Conservation (phyloP, 2,329 filamentous ascomycete genomes). For the Aplosporella prunicola region DNA sequence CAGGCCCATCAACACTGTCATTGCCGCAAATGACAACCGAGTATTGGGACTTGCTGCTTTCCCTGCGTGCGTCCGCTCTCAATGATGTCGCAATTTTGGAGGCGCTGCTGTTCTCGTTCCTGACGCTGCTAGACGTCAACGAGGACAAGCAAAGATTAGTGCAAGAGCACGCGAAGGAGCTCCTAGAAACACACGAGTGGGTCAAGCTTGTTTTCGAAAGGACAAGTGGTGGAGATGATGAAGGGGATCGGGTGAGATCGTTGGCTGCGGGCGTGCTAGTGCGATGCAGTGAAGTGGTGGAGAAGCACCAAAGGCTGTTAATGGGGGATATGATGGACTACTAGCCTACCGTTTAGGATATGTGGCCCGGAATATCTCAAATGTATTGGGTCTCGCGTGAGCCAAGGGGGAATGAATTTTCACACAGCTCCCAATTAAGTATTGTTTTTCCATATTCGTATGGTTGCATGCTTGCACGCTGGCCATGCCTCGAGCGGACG, state of each 20-base stretch:
- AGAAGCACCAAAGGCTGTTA: slow-evolving; percentile 67
- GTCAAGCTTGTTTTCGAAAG: slow-evolving; percentile 62
- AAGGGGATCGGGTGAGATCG: slow-evolving; percentile 73
- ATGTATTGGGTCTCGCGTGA: too few relatives aligned
- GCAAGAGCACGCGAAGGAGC: slow-evolving; percentile 60
- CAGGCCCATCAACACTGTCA: slow-evolving; percentile 66
- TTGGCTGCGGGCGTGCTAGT: slow-evolving; percentile 70
- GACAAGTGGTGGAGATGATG: slow-evolving; percentile 37
- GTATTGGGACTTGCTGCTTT: slow-evolving; percentile 73
- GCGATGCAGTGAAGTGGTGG: slow-evolving; percentile 68
- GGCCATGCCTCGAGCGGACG: too few relatives aligned
- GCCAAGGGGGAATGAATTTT: too few relatives aligned
- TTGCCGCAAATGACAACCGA: slow-evolving; percentile 75
- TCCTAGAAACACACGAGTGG: slow-evolving; percentile 86
- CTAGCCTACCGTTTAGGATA: too few relatives aligned
- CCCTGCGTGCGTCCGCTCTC: slow-evolving; percentile 41
- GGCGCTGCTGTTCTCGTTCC: slow-evolving; percentile 66
- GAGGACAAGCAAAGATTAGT: slow-evolving; percentile 63
- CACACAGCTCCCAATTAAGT: too few relatives aligned
- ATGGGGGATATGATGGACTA: slow-evolving; percentile 55
- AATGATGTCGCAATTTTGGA: slow-evolving; percentile 58
- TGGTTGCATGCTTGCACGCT: too few relatives aligned
- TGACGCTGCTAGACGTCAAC: slow-evolving; percentile 77
- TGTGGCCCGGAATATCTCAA: too few relatives aligned
- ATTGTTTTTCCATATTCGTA: too few relatives aligned